Evolutionary conservation across 371 early-diverging fungal genomes (phyloP).

Genomic region (Sanchytrium tribonematis): DNA sequence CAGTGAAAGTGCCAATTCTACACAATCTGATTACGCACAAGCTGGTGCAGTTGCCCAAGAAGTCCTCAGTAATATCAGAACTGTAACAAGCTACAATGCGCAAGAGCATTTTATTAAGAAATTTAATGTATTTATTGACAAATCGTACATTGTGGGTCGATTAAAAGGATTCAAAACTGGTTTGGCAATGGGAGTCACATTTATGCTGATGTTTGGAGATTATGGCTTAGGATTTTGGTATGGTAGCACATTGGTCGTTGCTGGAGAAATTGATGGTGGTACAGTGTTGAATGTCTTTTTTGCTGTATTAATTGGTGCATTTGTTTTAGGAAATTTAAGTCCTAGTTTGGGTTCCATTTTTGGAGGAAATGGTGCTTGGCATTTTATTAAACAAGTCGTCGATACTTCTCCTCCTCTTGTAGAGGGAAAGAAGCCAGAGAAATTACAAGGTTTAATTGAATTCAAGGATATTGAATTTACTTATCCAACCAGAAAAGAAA

Average conservation of each 20-base stretch:
- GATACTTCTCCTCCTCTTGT: conserved; percentile 19
- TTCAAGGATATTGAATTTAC: conserved; percentile 31
- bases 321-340: conserved; percentile 22
- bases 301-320: conserved; percentile 32
- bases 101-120: conserved; percentile 31
- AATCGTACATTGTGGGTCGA: conserved; percentile 5
- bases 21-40: conserved; percentile 24
- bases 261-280: conserved; percentile 20
- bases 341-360: conserved; percentile 22
- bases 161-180: conserved; percentile 1
- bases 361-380: conserved; percentile 12
- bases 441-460: conserved; percentile 11
- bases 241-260: conserved; percentile 20
- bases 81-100: conserved; percentile 52
- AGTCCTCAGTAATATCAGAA: conserved; percentile 51
- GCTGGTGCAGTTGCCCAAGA: conserved; percentile 63
- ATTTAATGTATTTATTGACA: conserved; percentile 20
- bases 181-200: conserved; percentile 32
- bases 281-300: conserved; percentile 34
- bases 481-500: conserved; percentile 53
- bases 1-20: background rate
- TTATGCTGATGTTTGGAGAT: conserved; percentile 21
- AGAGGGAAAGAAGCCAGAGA: conserved; percentile 12
- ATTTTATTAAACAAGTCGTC: conserved; percentile 19
- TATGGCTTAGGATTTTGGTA: conserved; percentile 33